Conservation (phyloP, 1,139 yeast species). For the Spathaspora sp. region DNA sequence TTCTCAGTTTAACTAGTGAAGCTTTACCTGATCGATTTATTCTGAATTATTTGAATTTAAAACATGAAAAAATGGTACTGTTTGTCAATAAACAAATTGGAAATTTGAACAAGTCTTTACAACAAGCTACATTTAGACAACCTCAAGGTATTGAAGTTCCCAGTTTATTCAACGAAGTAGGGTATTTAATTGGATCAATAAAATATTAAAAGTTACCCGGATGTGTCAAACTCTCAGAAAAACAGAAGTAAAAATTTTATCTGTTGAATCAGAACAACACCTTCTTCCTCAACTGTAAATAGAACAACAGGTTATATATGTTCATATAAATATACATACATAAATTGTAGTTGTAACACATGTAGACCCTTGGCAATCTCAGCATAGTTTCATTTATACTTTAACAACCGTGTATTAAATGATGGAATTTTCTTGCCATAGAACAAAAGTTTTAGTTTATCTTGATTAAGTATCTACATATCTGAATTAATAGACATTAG, state of each 20-base stretch:
- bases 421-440: slow-evolving; percentile 52
- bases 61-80: slow-evolving; percentile 22
- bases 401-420: slow-evolving; percentile 32
- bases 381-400: slow-evolving; percentile 51
- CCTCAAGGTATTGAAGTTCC: slow-evolving; percentile 35
- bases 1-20: slow-evolving; percentile 31
- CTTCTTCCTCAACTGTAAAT: slow-evolving; percentile 1
- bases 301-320: neutral
- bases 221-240: neutral
- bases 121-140: slow-evolving; percentile 15
- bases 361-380: slow-evolving; percentile 33
- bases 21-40: slow-evolving; percentile 49
- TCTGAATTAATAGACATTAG: slow-evolving; percentile 12
- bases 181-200: slow-evolving; percentile 19
- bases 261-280: neutral
- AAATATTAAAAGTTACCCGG: slow-evolving; percentile 11
- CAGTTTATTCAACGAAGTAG: slow-evolving; percentile 35
- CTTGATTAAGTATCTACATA: slow-evolving; percentile 14
- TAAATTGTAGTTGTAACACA: no score
- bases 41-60: slow-evolving; percentile 26
- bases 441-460: slow-evolving; percentile 17
- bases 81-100: slow-evolving; percentile 6
- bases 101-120: neutral
- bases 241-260: neutral
- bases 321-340: neutral